Base-by-base conservation (phyloP, 495 filamentous ascomycete species). In the Hypoxylon lenormandii region DNA sequence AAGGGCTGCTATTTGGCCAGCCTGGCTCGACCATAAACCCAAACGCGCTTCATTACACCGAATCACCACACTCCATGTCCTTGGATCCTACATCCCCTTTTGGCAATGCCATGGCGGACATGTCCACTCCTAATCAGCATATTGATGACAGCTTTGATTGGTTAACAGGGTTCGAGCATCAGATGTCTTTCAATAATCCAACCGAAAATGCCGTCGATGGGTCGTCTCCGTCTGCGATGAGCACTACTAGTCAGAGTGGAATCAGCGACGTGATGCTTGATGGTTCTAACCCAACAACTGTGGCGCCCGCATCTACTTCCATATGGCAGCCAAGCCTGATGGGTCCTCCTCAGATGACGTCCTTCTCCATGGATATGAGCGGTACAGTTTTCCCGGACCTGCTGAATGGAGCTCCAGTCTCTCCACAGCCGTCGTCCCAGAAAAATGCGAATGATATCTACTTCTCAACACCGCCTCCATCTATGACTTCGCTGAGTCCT, bases 231-330 rank as follows among this genome's bases (percentile, higher is more conserved):
- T 97, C 94, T 7, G 94, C 91, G 19, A 93, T 97, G 72, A 97
- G 94, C 78, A 95, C 91, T 15, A 91, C 90, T 23, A 97, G 94
- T 72, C 93, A 94, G 69, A 94, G 91, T 78, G 92, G 90, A 12
- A 91, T 96, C 72, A 97, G 92, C 77, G 94, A 98, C 73, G 86
- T 93, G 60, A 94, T 97, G 90, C 81, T 96, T 40, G 93, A 97
- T 75, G 92, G 90, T 4, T 89, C 91, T 10, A 91, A 90, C 69
- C 88, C 83, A 54, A 82, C 83, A 28, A 55, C 58, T 21, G 71
- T 80, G 28, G 67, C 77, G 11, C 74, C 84, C 5, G 75, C 78
- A 21, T 81, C 84, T 23, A 81, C 79, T 61, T 81, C 84, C 21
- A 83, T 88, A 71, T 91, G 88, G 92, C 88, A 90, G 66, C 87